phyloP scores from a whole-genome alignment of 1,139 yeast genomes.

The Meyerozyma sp. region DNA sequence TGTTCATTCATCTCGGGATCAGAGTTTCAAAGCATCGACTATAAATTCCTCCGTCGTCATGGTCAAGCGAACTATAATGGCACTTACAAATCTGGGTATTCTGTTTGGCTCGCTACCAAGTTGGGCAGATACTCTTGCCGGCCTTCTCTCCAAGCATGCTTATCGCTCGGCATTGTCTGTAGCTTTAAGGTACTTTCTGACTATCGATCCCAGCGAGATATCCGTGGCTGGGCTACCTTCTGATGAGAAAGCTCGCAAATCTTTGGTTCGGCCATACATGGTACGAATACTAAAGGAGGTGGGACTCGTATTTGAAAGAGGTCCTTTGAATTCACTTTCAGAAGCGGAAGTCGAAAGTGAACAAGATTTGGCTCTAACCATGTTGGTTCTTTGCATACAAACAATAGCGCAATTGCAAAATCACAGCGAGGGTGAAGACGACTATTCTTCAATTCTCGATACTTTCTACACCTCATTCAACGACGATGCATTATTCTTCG shows the following conservation, averaged over 20 bases:
- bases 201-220: slow-evolving; percentile 42
- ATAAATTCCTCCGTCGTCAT: not conserved
- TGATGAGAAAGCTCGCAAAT: slow-evolving; percentile 36
- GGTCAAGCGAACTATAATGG: not conserved
- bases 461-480: slow-evolving; percentile 45
- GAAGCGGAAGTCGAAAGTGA: not conserved
- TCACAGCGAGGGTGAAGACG: not conserved
- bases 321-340: not conserved
- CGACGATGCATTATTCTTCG: slow-evolving; percentile 38
- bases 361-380: not conserved
- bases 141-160: slow-evolving; percentile 41
- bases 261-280: slow-evolving; percentile 49
- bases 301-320: not conserved
- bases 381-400: slow-evolving; percentile 3
- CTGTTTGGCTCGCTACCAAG: slow-evolving; percentile 35
- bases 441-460: slow-evolving; percentile 38
- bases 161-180: slow-evolving; percentile 52
- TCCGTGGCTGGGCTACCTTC: slow-evolving; percentile 51
- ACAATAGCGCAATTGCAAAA: not conserved
- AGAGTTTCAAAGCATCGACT: not conserved
- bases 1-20: not conserved
- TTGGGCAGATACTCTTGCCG: slow-evolving; percentile 68
- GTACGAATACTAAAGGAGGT: slow-evolving; percentile 47
- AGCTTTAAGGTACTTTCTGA: slow-evolving; percentile 48
- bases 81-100: slow-evolving; percentile 31